Percentiles rank a stretch among this genome's conserved stretches.
These are phyloP conservation scores for Leptographium flavum DNA, from an alignment of 2,329 filamentous ascomycete genomes.

Conservation along the genomic window DNA sequence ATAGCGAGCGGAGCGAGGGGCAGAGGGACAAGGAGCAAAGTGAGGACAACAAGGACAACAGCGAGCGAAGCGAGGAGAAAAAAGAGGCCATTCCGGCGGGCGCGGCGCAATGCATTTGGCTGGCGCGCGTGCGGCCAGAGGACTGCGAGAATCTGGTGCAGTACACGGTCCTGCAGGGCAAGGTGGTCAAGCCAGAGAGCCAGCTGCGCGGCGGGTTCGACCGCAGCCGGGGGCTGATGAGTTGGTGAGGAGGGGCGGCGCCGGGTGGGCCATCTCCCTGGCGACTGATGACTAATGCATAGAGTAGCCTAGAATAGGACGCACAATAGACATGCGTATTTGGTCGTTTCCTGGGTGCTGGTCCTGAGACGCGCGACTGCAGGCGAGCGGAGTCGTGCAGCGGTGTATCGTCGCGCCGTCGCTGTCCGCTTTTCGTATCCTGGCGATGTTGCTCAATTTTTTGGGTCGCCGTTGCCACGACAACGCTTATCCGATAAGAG, in stretches of 20 bases:
- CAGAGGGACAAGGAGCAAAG: too few species aligned
- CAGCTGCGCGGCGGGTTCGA: constrained; percentile 90
- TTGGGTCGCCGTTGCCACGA: background rate
- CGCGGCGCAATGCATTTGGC: constrained; percentile 83
- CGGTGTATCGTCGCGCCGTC: too few species aligned
- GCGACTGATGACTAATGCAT: background rate
- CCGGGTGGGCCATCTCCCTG: too few species aligned
- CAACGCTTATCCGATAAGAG: background rate
- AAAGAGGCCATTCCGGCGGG: constrained; percentile 14
- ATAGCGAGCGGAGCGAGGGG: background rate
- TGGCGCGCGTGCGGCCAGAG: constrained; percentile 70
- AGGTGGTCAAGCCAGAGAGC: constrained; percentile 76
- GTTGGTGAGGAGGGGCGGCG: constrained; percentile 49
- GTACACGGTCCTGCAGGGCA: constrained; percentile 84
- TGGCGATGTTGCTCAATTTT: too few species aligned
- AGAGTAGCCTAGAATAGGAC: background rate
- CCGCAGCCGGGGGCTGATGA: constrained; percentile 61
- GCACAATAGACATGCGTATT: background rate
- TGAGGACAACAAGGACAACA: background rate
- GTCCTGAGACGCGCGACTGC: too few species aligned
- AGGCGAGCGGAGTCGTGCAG: too few species aligned
- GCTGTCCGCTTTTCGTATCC: too few species aligned
- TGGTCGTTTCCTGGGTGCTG: too few species aligned
- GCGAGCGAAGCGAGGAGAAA: background rate
- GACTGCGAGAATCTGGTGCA: constrained; percentile 86